Evolutionary conservation across 805 yeast species (phyloP), one percentile per base, ranked within the genome.

Genomic region (Maudiozyma pseudohumilis): DNA sequence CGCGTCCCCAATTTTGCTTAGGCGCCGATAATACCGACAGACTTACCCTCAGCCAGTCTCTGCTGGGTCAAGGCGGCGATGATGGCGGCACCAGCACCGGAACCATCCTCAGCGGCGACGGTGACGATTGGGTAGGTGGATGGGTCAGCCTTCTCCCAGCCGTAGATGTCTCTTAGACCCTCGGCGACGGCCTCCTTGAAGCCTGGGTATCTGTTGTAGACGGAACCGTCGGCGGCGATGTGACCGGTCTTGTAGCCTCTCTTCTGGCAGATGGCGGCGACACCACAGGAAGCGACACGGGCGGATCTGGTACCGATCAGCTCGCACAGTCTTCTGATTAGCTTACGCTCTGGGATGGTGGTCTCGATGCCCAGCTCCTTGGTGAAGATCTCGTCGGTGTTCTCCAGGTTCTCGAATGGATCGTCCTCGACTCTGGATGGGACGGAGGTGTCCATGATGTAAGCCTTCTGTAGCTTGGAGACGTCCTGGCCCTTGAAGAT

Each of bases 41-140:
- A 75, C 53, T 71, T 62, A 33, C 89, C 89, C 43, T 73, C 69
- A 47, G 66, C 70, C 54, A 80, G 68, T 68, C 98, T 80, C 61
- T 75, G 70, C 61, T 81, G 75, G 40, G 97, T 81, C 63, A 89
- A 74, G 31, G 97, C 96, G 39, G 98, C 97, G 65, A 92, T 89
- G 53, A 89, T 74, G 36, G 97, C 98, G 40, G 98, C 98, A 59
- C 98, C 98, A 34, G 85, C 96, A 68, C 97, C 97, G 27, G 92
- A 81, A 53, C 98, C 98, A 67, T 92, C 98, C 67, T 89, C 96
- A 47, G 98, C 97, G 41, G 94, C 83, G 29, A 80, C 84, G 49
- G 88, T 77, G 46, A 71, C 65, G 55, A 92, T 78, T 47, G 97
- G 97, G 61, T 86, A 86, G 30, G 61, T 59, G 34, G 63, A 53